phyloP scores from a whole-genome alignment of 306 rosid genomes.

The apple (Malus domestica) region DNA sequence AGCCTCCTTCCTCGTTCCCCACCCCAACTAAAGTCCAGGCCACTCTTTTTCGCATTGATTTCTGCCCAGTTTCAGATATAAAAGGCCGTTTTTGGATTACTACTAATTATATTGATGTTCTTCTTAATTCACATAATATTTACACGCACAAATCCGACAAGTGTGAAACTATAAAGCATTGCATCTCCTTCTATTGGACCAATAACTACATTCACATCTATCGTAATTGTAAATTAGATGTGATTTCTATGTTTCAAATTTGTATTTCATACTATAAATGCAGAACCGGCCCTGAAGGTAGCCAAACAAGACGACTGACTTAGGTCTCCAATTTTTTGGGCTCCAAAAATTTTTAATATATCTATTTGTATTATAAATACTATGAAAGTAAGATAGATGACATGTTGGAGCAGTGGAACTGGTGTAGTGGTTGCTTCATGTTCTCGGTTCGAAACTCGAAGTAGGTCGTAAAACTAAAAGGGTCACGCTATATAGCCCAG shows the following conservation, averaged over 20 bases:
- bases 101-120: not conserved
- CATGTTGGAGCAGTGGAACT: no score
- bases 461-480: no score
- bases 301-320: accelerated
- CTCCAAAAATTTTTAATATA: no score
- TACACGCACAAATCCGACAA: not conserved
- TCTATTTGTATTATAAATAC: no score
- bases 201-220: not conserved
- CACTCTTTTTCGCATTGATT: slow-evolving; percentile 21
- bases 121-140: not conserved
- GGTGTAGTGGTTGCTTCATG: no score
- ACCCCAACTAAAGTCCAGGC: slow-evolving; percentile 25
- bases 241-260: not conserved
- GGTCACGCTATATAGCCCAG: no score
- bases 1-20: no score
- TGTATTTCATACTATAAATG: no score
- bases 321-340: no score
- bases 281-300: accelerated
- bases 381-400: no score
- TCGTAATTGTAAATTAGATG: not conserved
- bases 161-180: not conserved
- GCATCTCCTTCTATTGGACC: not conserved
- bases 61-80: not conserved
- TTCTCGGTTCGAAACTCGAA: no score
- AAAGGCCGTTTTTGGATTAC: not conserved